A percentile compares a stretch with the other conserved stretches of the same genome.
phyloP scores from a whole-genome alignment of 2,329 filamentous ascomycete species.

The Talaromyces sp. region DNA sequence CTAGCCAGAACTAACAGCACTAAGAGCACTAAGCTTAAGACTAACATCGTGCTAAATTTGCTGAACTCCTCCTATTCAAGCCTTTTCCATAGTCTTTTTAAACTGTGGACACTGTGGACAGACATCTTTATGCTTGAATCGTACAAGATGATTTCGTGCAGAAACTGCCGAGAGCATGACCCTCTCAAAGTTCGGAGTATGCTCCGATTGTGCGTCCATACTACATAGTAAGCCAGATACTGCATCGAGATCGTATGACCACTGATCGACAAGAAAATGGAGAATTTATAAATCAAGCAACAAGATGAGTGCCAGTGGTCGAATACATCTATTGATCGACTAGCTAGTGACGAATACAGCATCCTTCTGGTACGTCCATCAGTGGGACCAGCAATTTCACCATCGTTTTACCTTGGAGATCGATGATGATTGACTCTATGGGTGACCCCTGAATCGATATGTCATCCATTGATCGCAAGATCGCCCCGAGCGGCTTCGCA shows the following conservation, averaged over 20 bases:
- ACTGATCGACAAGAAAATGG: background rate
- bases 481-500: background rate
- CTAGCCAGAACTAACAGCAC: background rate
- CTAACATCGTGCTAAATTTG: background rate
- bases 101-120: background rate
- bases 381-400: constrained; percentile 6
- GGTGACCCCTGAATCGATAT: background rate
- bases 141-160: constrained; percentile 1
- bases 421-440: background rate
- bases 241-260: background rate
- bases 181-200: background rate
- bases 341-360: background rate
- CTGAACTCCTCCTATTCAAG: background rate
- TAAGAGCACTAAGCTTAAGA: background rate
- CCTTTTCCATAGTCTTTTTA: background rate
- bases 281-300: background rate
- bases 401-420: background rate
- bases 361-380: constrained; percentile 1
- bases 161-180: constrained; percentile 9
- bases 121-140: background rate
- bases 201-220: background rate
- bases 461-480: background rate
- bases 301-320: background rate
- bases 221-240: background rate
- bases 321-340: background rate